Evolutionary conservation across 1,284 basidiomycete species (phyloP), one percentile per base, ranked within the genome.

Genomic region (Tilletia indica): DNA sequence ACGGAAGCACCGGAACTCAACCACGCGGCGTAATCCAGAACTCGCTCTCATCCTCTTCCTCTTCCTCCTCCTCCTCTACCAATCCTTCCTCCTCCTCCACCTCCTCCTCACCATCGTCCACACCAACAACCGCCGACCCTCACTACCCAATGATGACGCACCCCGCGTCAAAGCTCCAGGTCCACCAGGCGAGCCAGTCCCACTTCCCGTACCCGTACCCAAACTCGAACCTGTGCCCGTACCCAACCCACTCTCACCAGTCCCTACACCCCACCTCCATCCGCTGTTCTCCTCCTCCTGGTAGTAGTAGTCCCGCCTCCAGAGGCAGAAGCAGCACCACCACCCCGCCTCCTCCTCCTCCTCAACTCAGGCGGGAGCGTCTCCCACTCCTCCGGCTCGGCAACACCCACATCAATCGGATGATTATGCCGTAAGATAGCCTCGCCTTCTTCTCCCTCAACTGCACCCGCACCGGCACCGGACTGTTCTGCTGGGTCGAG

Each of bases 21-120:
- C 61, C 61, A 5, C 61, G 34, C 16, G 61, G 61, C 61, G 19
- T 36, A 16, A 64, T 64, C 61, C 61, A 64, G 61, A 64, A 64
- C 61, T 64, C 61, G 61, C 61, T 64, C 61, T 64, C 61, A 34
- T 64, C 61, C 61, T 34, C 36, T 64, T 39, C 34, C 14, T 64
- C 12, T 4, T 64, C 61, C 4, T 64, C 61, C 36, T 64, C 61
- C n/a, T 39, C 61, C 31, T 39, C 36, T 8, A 3, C 51, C 51
- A 31, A 31, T 31, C 25, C 25, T 31, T 54, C 51, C 6, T 54
- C 49, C 49, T 16, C 51, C 12, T 19, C 51, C 19, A 54, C 51
- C 2, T 2, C 51, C 19, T 54, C 51, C 12, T 25, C 51, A 19
- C n/a, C 21, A 6, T 25, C 21, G 51, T 54, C 51, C 19, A 8